A percentile compares a stretch with the other conserved stretches of the same genome.
Evolutionary conservation across 805 yeast genomes (phyloP).

Genomic region (Clavispora fructus): DNA sequence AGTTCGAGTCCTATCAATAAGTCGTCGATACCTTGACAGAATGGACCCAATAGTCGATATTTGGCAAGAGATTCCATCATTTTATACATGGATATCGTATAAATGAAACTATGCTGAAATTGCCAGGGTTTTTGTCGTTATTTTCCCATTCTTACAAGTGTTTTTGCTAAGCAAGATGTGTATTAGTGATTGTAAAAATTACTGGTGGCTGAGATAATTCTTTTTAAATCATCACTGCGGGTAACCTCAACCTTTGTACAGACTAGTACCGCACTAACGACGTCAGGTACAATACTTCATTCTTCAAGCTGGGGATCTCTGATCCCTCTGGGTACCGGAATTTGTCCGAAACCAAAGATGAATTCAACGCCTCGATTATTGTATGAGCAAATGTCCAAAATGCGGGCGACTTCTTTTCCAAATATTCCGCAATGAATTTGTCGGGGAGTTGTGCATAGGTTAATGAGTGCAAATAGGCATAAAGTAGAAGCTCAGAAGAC

Average conservation of each 20-base stretch:
- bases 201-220: neutral
- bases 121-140: slow-evolving; percentile 21
- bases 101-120: slow-evolving; percentile 44
- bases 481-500: slow-evolving; percentile 33
- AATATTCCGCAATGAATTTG: slow-evolving; percentile 31
- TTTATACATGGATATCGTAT: slow-evolving; percentile 29
- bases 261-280: neutral
- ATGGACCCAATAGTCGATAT: slow-evolving; percentile 20
- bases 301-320: slow-evolving; percentile 32
- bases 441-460: slow-evolving; percentile 35
- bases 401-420: slow-evolving; percentile 27
- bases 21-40: slow-evolving; percentile 20
- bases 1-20: slow-evolving; percentile 9
- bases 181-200: neutral
- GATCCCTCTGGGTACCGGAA: slow-evolving; percentile 21
- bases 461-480: slow-evolving; percentile 32
- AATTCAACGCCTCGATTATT: slow-evolving; percentile 11
- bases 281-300: slow-evolving; percentile 21
- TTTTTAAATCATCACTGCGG: neutral
- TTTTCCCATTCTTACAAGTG: neutral
- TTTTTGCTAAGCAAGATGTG: neutral
- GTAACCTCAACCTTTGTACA: neutral
- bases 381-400: slow-evolving; percentile 15
- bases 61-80: slow-evolving; percentile 44
- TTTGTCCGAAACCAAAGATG: slow-evolving; percentile 2